phyloP scores from a whole-genome alignment of 768 basidiomycete genomes.

The Russula sp. region DNA sequence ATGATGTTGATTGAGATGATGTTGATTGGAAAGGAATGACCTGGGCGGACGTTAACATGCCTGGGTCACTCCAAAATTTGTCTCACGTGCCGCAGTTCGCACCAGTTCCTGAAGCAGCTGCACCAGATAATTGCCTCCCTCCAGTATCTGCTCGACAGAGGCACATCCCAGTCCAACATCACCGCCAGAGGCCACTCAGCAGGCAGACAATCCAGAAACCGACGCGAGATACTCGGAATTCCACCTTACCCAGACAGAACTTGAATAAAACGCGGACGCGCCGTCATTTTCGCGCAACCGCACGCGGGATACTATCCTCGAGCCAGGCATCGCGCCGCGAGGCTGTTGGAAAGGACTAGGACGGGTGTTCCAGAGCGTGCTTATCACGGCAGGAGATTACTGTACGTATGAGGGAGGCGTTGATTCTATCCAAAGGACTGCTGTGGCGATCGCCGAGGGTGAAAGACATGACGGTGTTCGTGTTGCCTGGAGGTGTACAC shows the following conservation, averaged over 20 bases:
- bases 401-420: slow-evolving; percentile 1
- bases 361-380: background rate
- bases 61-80: no score
- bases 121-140: slow-evolving; percentile 22
- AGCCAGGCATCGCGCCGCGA: slow-evolving; percentile 1
- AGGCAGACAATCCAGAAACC: no score
- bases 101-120: no score
- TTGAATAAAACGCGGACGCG: no score
- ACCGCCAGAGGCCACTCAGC: slow-evolving; percentile 24
- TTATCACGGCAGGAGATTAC: background rate
- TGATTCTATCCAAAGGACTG: background rate
- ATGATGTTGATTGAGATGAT: background rate
- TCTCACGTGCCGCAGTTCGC: no score
- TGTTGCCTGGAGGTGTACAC: slow-evolving; percentile 15
- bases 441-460: slow-evolving; percentile 3
- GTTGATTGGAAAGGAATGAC: background rate
- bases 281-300: no score
- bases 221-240: no score
- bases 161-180: slow-evolving; percentile 28
- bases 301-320: no score
- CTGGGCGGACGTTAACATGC: slow-evolving; percentile 15
- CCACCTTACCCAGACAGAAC: no score
- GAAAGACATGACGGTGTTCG: slow-evolving; percentile 1
- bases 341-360: slow-evolving; percentile 8
- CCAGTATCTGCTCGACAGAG: slow-evolving; percentile 23